phyloP scores from a whole-genome alignment of 106 monocot genomes.

The Iris macrosiphon region DNA sequence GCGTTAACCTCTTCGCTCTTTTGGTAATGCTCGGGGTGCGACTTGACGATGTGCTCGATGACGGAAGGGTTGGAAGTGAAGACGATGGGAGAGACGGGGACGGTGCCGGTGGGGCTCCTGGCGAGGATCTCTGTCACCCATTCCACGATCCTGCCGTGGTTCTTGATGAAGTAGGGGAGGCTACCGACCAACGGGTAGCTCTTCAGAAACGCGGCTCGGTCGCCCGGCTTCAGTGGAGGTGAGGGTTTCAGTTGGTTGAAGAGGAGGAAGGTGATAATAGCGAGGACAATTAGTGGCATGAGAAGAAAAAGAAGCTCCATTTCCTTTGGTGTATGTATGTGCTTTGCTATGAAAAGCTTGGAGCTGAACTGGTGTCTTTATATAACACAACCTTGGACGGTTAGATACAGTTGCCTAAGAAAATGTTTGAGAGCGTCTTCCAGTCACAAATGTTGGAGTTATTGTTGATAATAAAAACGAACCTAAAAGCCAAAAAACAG shows the following conservation, averaged over 20 bases:
- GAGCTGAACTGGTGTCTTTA: too few relatives aligned
- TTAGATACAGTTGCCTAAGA: too few relatives aligned
- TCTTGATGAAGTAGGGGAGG: conserved; percentile 9
- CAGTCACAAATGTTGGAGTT: too few relatives aligned
- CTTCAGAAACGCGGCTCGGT: not conserved
- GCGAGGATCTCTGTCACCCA: conserved; percentile 8
- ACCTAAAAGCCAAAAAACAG: too few relatives aligned
- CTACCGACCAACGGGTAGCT: conserved; percentile 7
- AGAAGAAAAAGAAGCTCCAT: not conserved
- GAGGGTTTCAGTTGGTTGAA: not conserved
- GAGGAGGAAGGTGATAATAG: not conserved
- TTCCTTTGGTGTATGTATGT: not conserved
- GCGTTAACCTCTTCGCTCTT: not conserved
- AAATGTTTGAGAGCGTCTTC: too few relatives aligned
- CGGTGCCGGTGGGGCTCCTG: conserved; percentile 1
- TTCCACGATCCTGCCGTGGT: not conserved
- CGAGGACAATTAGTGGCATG: not conserved
- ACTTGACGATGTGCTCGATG: conserved; percentile 4
- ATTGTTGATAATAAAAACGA: too few relatives aligned
- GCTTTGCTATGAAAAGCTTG: too few relatives aligned
- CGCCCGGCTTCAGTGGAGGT: not conserved
- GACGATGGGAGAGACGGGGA: conserved; percentile 5
- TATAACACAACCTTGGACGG: too few relatives aligned
- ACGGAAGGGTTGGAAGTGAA: conserved; percentile 14
- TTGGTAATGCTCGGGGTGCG: conserved; percentile 5